phyloP scores from a whole-genome alignment of 2,329 filamentous ascomycete species.

The Trichoderma oligosporum region DNA sequence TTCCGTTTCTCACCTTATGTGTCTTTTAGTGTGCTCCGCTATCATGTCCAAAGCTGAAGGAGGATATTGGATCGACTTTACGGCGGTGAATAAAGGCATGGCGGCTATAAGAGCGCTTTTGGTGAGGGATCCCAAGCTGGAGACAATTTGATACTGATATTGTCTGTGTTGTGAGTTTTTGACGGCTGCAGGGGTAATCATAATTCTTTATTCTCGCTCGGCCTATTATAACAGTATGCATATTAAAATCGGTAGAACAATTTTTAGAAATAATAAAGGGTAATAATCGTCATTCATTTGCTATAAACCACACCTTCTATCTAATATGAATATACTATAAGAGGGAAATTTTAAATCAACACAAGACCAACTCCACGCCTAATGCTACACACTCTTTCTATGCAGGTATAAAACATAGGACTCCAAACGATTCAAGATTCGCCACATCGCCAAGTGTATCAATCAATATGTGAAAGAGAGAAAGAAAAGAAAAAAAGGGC shows the following conservation, averaged over 20 bases:
- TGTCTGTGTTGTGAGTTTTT: too few species aligned
- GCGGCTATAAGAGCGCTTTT: constrained; percentile 19
- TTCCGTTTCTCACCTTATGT: not conserved
- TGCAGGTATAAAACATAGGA: not conserved
- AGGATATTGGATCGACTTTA: constrained; percentile 24
- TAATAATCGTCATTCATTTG: too few species aligned
- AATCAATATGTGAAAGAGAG: too few species aligned
- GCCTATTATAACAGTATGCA: too few species aligned
- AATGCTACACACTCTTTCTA: not conserved
- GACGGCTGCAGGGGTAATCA: too few species aligned
- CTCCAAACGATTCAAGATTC: not conserved
- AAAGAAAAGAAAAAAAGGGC: not conserved
- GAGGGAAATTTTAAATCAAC: not conserved
- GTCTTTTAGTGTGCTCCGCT: not conserved
- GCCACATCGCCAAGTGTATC: not conserved
- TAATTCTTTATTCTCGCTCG: too few species aligned
- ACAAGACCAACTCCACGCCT: not conserved
- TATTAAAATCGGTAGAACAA: too few species aligned
- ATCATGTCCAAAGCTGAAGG: constrained; percentile 24
- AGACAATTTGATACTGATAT: constrained; percentile 19
- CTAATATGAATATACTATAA: not conserved
- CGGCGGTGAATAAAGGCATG: constrained; percentile 17
- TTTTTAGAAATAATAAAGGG: too few species aligned
- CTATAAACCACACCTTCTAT: not conserved
- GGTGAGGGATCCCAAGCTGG: constrained; percentile 19